Evolutionary conservation across 1,284 basidiomycete genomes (phyloP), one percentile per base, ranked within the genome.

Genomic region (Boletus semigastroideus): DNA sequence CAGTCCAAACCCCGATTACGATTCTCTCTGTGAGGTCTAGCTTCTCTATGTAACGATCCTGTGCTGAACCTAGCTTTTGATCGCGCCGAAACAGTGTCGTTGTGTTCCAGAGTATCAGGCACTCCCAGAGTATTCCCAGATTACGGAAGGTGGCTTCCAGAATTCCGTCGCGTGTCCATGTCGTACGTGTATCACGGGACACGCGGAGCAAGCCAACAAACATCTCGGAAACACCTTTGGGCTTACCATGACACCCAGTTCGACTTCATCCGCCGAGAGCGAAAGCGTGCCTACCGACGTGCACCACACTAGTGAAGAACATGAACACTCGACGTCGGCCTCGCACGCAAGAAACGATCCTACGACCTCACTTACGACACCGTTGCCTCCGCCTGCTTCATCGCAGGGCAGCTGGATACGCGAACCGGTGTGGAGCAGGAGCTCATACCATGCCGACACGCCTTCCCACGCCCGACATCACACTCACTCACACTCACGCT

Each of bases 1-100:
- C 96, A 48, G 83, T 98, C 41, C 92, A 93, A 64, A 85, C 84
- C 0, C 92, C 92, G 0, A 77, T 95, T 16, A 81, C 87, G 41
- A 82, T 93, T 51, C 81, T 93, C 45, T 91, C 90, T 1, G 90
- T 92, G 56, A 55, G 60, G 19, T 10, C 28, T 37, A 4, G 25
- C 37, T 30, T 40, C n/a, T 46, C 38, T 12, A 17, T 3, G n/a
- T 31, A 2, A 13, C 12, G 8, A 9, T 22, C n/a, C 9, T 4
- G 13, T 38, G 37, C 38, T 33, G 17, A 10, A 36, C 16, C 40
- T 11, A 8, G 6, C 4, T 42, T 22, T 28, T 11, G 30, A 16
- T 38, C 22, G 5, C 7, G 4, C 30, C n/a, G 10, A 17, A 31
- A 33, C 52, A 90, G 88, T 92, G 90, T 69, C 83, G 90, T 25